phyloP scores from a whole-genome alignment of 163 green algal species.

The Scenedesmus sp. region DNA sequence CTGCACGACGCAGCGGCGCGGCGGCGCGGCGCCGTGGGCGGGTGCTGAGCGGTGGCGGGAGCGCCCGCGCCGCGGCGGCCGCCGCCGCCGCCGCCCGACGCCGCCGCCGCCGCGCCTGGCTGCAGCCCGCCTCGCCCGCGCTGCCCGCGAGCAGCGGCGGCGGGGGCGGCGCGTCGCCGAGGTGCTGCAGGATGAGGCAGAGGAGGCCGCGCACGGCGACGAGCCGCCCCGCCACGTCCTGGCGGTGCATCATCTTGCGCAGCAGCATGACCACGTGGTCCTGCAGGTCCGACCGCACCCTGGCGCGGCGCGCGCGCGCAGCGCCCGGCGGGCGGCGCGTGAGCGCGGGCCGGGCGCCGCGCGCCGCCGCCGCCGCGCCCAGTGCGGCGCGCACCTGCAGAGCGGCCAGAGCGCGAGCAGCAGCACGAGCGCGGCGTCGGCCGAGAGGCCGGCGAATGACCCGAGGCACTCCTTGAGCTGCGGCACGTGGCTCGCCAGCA shows the following conservation, averaged over 20 bases:
- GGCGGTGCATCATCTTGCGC: conserved; percentile 75
- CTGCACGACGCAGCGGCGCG: too few species aligned
- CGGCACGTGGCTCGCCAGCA: conserved; percentile 31
- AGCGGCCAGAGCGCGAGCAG: conserved; percentile 71
- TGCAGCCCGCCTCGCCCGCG: conserved; percentile 36
- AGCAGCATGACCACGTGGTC: conserved; percentile 70
- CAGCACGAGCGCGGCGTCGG: conserved; percentile 54
- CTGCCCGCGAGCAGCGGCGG: conserved; percentile 11
- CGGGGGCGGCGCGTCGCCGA: conserved; percentile 30
- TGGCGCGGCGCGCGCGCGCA: too few species aligned
- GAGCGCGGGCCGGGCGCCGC: too few species aligned
- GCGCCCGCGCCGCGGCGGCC: not conserved
- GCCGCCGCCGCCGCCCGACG: not conserved
- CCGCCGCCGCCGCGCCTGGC: conserved; percentile 33
- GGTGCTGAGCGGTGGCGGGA: not conserved
- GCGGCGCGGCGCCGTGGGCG: not conserved
- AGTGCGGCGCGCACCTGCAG: conserved; percentile 47
- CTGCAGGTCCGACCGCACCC: conserved; percentile 48
- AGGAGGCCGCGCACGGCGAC: conserved; percentile 70
- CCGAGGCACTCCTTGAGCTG: conserved; percentile 46
- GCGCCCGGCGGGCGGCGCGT: too few species aligned
- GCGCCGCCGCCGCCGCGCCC: too few species aligned
- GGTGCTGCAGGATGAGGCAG: conserved; percentile 67
- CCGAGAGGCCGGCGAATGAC: conserved; percentile 26
- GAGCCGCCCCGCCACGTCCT: conserved; percentile 55